These are phyloP conservation scores for Penicillium sp. DNA, from an alignment of 2,329 filamentous ascomycete species.

Conservation along the genomic window DNA sequence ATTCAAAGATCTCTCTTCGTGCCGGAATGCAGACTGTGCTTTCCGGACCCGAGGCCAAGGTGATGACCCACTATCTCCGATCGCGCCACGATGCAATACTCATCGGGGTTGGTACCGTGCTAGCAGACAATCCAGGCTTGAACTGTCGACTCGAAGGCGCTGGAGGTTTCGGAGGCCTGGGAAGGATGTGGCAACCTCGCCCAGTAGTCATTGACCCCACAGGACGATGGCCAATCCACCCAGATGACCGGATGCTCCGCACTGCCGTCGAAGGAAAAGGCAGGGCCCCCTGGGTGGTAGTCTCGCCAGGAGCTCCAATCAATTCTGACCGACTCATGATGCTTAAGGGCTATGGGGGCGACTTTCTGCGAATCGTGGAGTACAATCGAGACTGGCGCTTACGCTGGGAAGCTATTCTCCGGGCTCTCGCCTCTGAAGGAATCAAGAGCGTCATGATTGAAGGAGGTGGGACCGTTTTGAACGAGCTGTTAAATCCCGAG, in stretches of 20 bases:
- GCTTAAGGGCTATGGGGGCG: conserved; percentile 48
- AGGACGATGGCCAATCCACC: conserved; percentile 67
- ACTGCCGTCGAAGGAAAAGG: conserved; percentile 66
- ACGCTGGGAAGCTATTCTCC: conserved; percentile 66
- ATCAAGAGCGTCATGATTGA: conserved; percentile 87
- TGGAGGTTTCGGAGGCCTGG: conserved; percentile 55
- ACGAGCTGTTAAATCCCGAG: conserved; percentile 67
- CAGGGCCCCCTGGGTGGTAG: conserved; percentile 71
- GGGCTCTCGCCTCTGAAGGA: conserved; percentile 57
- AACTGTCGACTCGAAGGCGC: conserved; percentile 73
- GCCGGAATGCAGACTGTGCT: conserved; percentile 80
- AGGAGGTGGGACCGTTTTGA: conserved; percentile 80
- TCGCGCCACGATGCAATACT: conserved; percentile 80
- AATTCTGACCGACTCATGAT: conserved; percentile 48
- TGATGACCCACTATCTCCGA: conserved; percentile 91
- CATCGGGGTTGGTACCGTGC: conserved; percentile 78
- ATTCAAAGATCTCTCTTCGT: conserved; percentile 72
- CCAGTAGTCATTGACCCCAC: conserved; percentile 81
- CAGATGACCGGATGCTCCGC: conserved; percentile 64
- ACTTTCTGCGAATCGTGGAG: conserved; percentile 44
- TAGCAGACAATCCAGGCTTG: conserved; percentile 80
- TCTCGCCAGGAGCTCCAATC: conserved; percentile 48
- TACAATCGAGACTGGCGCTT: conserved; percentile 49
- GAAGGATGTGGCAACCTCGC: conserved; percentile 65
- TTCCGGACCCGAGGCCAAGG: conserved; percentile 79